These are phyloP conservation scores for Westerdykella sp. DNA, from an alignment of 2,329 filamentous ascomycete species.

Conservation along the genomic window DNA sequence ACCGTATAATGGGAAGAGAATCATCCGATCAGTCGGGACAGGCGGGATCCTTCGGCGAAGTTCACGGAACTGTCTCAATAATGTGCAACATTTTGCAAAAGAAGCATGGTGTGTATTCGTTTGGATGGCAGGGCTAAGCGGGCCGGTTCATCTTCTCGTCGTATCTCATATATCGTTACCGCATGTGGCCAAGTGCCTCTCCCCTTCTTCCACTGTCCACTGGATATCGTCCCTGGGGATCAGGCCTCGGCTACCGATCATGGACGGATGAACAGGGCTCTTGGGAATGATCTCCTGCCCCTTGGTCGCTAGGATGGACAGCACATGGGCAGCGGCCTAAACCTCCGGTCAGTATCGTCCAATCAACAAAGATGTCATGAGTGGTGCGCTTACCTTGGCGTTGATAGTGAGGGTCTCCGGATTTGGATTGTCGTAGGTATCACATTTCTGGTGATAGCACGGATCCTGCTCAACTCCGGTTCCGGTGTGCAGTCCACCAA, in stretches of 20 bases:
- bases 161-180: slow-evolving; percentile 24
- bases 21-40: too few species aligned
- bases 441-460: slow-evolving; percentile 38
- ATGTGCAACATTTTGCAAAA: too few species aligned
- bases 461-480: slow-evolving; percentile 36
- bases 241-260: slow-evolving; percentile 23
- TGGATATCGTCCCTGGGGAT: slow-evolving; percentile 20
- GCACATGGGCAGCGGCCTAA: slow-evolving; percentile 32
- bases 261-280: slow-evolving; percentile 28
- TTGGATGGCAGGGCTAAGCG: too few species aligned
- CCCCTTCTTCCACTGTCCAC: slow-evolving; percentile 26
- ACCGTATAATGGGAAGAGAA: too few species aligned
- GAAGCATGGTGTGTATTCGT: too few species aligned
- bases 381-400: slow-evolving; percentile 28
- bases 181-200: slow-evolving; percentile 27
- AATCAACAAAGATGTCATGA: background rate
- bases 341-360: slow-evolving; percentile 3
- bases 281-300: slow-evolving; percentile 32
- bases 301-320: slow-evolving; percentile 26
- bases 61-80: too few species aligned
- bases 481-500: slow-evolving; percentile 38
- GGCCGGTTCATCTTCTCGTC: background rate
- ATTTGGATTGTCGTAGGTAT: slow-evolving; percentile 36
- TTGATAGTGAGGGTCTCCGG: slow-evolving; percentile 33
- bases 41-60: too few species aligned